Percentiles rank a stretch among this genome's conserved stretches.
These are phyloP conservation scores for Tulasnella calospora DNA, from an alignment of 768 basidiomycete species.

Conservation along the genomic window DNA sequence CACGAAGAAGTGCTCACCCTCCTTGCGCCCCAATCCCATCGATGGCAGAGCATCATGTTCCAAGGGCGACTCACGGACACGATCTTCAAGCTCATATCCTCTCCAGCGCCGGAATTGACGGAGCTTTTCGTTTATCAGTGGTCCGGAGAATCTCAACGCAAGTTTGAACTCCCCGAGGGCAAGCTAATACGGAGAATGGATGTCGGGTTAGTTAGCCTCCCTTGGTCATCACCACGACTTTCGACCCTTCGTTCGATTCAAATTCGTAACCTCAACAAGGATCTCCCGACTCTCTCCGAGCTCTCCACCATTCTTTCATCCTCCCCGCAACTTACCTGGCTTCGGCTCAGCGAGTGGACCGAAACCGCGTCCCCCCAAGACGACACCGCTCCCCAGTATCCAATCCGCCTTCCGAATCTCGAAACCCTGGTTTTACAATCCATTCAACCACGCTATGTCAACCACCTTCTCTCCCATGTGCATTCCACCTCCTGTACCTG, in stretches of 20 bases:
- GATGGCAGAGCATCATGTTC: slow-evolving; percentile 1
- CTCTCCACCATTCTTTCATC: background rate
- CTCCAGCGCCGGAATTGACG: background rate
- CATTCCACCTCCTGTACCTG: background rate
- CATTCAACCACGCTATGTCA: background rate
- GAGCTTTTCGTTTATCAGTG: background rate
- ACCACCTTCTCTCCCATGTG: background rate
- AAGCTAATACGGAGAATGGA: background rate
- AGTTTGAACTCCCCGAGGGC: background rate
- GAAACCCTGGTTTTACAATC: background rate
- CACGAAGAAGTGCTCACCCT: background rate
- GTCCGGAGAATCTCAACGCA: background rate
- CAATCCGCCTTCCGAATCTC: background rate
- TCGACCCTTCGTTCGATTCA: background rate
- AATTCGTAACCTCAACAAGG: background rate
- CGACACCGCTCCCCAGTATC: background rate
- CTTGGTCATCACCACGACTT: background rate
- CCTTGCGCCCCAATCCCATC: background rate
- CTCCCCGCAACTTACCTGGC: background rate
- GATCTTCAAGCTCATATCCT: background rate
- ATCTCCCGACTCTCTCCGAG: background rate
- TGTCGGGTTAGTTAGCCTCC: background rate
- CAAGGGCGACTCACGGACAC: background rate
- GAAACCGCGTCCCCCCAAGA: background rate
- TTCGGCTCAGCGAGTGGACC: background rate